phyloP scores from a whole-genome alignment of 2,329 filamentous ascomycete genomes.

The Fusarium agapanthi region DNA sequence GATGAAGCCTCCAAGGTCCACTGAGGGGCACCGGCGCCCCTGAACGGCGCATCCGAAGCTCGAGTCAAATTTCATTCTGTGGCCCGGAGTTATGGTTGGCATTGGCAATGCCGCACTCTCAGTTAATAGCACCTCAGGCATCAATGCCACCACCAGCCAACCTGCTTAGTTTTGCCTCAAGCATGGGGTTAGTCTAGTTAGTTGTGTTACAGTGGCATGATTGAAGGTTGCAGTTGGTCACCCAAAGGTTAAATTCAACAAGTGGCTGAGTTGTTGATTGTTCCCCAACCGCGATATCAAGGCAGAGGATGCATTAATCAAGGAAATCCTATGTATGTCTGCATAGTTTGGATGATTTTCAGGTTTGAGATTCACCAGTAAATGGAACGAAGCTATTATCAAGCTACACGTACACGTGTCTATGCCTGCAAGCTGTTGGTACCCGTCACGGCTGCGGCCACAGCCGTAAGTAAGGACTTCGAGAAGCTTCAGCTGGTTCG shows the following conservation, averaged over 20 bases:
- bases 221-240: constrained; percentile 16
- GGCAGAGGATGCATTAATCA: constrained; percentile 12
- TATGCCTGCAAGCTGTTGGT: constrained; percentile 24
- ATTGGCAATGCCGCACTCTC: constrained; percentile 11
- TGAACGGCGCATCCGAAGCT: constrained; percentile 42
- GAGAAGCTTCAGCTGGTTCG: constrained; percentile 20
- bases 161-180: not conserved
- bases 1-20: constrained; percentile 8
- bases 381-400: constrained; percentile 1
- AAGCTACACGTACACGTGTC: constrained; percentile 27
- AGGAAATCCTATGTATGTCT: not conserved
- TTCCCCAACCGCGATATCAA: constrained; percentile 4
- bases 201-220: constrained; percentile 12
- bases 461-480: constrained; percentile 18
- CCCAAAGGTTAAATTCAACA: not conserved
- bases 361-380: constrained; percentile 6
- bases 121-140: not conserved
- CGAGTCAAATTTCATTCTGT: constrained; percentile 31
- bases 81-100: constrained; percentile 2
- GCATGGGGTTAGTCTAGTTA: not conserved
- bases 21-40: constrained; percentile 32
- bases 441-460: constrained; percentile 26
- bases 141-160: not conserved
- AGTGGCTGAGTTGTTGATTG: not conserved
- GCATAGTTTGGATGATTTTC: not conserved